These are phyloP conservation scores for Colletotrichum sp. DNA, from an alignment of 2,329 filamentous ascomycete genomes.

Conservation along the genomic window DNA sequence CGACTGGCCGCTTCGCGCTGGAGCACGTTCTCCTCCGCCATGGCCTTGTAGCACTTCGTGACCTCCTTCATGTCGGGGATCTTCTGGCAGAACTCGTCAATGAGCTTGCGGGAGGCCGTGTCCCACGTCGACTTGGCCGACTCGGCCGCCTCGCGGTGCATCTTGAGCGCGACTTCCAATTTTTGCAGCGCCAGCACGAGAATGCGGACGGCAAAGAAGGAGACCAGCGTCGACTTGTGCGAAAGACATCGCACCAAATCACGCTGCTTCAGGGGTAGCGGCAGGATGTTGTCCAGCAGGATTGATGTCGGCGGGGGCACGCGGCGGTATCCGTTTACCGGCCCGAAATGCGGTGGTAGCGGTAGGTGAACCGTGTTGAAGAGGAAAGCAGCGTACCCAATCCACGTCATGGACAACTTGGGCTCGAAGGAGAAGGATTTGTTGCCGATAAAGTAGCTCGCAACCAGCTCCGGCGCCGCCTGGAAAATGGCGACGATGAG, in stretches of 20 bases:
- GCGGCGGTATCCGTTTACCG: conserved; percentile 62
- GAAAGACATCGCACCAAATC: conserved; percentile 80
- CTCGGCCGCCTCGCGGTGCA: conserved; percentile 56
- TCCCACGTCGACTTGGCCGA: conserved; percentile 62
- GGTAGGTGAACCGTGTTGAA: conserved; percentile 80
- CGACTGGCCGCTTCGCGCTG: conserved; percentile 81
- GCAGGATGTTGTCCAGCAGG: conserved; percentile 85
- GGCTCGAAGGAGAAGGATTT: conserved; percentile 86
- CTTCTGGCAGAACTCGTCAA: conserved; percentile 77
- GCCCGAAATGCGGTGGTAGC: conserved; percentile 75
- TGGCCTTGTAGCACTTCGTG: conserved; percentile 73
- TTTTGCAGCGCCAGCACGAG: conserved; percentile 83
- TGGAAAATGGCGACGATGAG: conserved; percentile 81
- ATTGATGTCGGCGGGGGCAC: conserved; percentile 80
- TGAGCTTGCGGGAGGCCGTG: conserved; percentile 69
- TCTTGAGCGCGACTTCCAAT: conserved; percentile 65
- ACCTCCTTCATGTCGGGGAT: conserved; percentile 85
- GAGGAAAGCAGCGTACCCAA: conserved; percentile 88
- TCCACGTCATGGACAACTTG: conserved; percentile 91
- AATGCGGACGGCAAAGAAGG: conserved; percentile 83
- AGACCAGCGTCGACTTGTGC: conserved; percentile 77
- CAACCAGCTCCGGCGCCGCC: conserved; percentile 83
- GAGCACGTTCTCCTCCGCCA: conserved; percentile 70
- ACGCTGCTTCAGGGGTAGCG: conserved; percentile 80
- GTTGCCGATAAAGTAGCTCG: conserved; percentile 84